Percentiles rank a stretch among this genome's conserved stretches.
phyloP scores from a whole-genome alignment of 441 rosid genomes.

The Metrosideros polymorpha region DNA sequence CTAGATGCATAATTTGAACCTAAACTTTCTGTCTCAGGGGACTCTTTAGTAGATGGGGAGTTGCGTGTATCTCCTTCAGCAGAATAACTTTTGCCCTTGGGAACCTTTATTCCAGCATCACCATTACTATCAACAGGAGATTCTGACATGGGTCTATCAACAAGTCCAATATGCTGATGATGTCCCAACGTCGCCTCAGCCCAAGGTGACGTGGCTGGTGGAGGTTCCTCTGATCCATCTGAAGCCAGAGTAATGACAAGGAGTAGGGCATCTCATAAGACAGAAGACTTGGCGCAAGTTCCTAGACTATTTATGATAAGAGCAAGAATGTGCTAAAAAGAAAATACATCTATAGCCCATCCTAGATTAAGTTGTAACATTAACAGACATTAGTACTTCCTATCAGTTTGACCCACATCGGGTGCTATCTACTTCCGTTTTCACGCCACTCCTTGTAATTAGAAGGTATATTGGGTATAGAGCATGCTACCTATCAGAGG shows the following conservation, averaged over 20 bases:
- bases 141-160: conserved; percentile 19
- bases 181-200: conserved; percentile 14
- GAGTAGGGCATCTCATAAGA: neutral
- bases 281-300: neutral
- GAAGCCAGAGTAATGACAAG: conserved; percentile 2
- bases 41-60: conserved; percentile 12
- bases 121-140: conserved; percentile 11
- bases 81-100: conserved; percentile 7
- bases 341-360: neutral
- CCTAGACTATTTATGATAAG: neutral
- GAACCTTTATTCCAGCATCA: conserved; percentile 11
- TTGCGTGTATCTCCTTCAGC: conserved; percentile 17
- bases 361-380: neutral
- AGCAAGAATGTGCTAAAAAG: neutral
- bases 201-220: conserved; percentile 19
- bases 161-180: conserved; percentile 10
- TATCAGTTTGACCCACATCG: neutral
- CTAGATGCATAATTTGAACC: conserved; percentile 21
- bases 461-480: neutral
- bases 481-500: neutral
- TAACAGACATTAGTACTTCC: neutral
- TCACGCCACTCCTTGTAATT: neutral
- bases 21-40: conserved; percentile 17
- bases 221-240: conserved; percentile 29
- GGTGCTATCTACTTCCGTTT: neutral